These are phyloP conservation scores for Flagelloscypha sp. DNA, from an alignment of 768 basidiomycete species.

Conservation along the genomic window DNA sequence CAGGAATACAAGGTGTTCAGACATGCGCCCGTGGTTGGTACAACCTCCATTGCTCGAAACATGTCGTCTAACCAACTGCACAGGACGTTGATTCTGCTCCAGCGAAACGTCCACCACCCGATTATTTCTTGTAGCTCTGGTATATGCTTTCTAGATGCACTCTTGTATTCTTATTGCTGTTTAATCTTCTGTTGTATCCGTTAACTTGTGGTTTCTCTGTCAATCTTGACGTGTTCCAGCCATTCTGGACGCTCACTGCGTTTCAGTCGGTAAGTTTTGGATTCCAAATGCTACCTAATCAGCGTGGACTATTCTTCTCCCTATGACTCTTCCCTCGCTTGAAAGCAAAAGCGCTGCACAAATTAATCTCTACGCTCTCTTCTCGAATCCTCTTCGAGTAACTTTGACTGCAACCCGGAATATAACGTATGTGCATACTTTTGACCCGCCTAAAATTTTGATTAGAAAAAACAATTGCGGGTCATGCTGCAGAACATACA, in stretches of 20 bases:
- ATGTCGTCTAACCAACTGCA: background rate
- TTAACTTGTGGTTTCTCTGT: too few species aligned
- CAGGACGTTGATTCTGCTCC: conserved; percentile 80
- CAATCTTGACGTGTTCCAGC: too few species aligned
- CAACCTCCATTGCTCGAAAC: conserved; percentile 3
- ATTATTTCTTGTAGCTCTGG: conserved; percentile 84
- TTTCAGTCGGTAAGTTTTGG: too few species aligned
- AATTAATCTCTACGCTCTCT: conserved; percentile 55
- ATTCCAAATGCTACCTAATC: too few species aligned
- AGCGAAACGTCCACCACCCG: conserved; percentile 77
- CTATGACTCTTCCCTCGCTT: too few species aligned
- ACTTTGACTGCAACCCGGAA: conserved; percentile 49
- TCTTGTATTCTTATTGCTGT: too few species aligned
- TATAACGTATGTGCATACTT: conserved; percentile 52
- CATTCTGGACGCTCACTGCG: too few species aligned
- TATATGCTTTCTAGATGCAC: too few species aligned
- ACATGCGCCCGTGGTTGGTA: conserved; percentile 76
- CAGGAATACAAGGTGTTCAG: conserved; percentile 96
- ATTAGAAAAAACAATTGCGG: background rate
- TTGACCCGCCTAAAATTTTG: conserved; percentile 49
- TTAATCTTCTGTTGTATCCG: too few species aligned
- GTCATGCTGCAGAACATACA: conserved; percentile 27
- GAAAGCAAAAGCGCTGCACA: conserved; percentile 18
- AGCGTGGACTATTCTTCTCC: too few species aligned
- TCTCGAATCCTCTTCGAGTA: conserved; percentile 56